Base-by-base conservation (phyloP, 2,329 filamentous ascomycete species). In the Colletotrichum trifolii region DNA sequence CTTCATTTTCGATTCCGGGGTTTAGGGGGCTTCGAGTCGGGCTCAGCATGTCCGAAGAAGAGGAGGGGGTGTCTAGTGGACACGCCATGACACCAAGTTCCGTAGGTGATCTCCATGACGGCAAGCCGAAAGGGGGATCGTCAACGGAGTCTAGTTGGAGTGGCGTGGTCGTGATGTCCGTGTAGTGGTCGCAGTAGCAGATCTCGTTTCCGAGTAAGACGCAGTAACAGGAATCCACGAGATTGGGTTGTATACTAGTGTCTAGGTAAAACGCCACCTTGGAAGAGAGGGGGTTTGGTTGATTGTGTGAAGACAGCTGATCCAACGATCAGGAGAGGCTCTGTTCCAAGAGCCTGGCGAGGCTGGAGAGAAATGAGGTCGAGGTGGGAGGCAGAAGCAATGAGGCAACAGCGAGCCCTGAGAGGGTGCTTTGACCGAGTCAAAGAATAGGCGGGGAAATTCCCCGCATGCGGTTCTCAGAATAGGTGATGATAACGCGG, bases 381-480 rank as follows among this genome's bases (percentile, higher is more conserved):
- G 15, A 17, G 3, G 43, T 4, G 10, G 15, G 13, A 15, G 43
- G 7, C 17, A 42, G 8, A 17, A 35, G 47, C 53, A 40, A 34
- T 58, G 48, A 61, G 57, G 47, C 52, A 66, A 61, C 48, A 62
- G 66, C 66, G 49, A 63, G 50, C 64, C 64, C 59, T 56, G 57
- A 40, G 58, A 61, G 60, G 64, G 64, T 68, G 60, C 67, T 68
- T 68, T 67, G 67, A 68, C 67, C 64, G 67, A 60, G 67, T 68
- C 67, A 67, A 68, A 63, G 64, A 64, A 39, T 64, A 59, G 55
- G 67, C 67, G 67, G 67, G 67, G 67, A 67, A 67, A 61, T 61
- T 68, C 67, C 67, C 67, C 67, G 67, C 67, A 68, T 68, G 67
- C 67, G 67, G 67, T 45, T 67, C 61, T 67, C 64, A 68, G 53